Percentiles rank a stretch among this genome's conserved stretches.
Evolutionary conservation across 176 grass and related monocot genomes (phyloP).

Genomic region (bread wheat (Triticum aestivum)): IWGSC_CS_RefSeq_v2.1 NC_057806.1:493176233-493176732

Average conservation of each 20-base stretch:
- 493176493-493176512: not conserved
- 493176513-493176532: not conserved
- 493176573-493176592: not conserved
- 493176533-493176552: not conserved
- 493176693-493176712: not conserved
- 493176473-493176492: conserved; percentile 58
- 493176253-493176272: not conserved
- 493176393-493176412: conserved; percentile 93
- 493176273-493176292: not conserved
- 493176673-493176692: not conserved
- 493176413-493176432: conserved; percentile 90
- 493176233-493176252: conserved; percentile 13
- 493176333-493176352: conserved; percentile 34
- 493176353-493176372: conserved; percentile 92
- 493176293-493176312: not conserved
- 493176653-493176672: conserved; percentile 53
- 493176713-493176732: conserved; percentile 28
- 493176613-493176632: conserved; percentile 11
- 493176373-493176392: conserved; percentile 97
- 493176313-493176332: not conserved
- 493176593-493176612: conserved; percentile 14
- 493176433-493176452: conserved; percentile 80
- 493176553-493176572: not conserved
- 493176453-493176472: conserved; percentile 77
- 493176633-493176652: conserved; percentile 45